phyloP scores from a whole-genome alignment of 306 rosid genomes.

The Ceratonia siliqua region DNA sequence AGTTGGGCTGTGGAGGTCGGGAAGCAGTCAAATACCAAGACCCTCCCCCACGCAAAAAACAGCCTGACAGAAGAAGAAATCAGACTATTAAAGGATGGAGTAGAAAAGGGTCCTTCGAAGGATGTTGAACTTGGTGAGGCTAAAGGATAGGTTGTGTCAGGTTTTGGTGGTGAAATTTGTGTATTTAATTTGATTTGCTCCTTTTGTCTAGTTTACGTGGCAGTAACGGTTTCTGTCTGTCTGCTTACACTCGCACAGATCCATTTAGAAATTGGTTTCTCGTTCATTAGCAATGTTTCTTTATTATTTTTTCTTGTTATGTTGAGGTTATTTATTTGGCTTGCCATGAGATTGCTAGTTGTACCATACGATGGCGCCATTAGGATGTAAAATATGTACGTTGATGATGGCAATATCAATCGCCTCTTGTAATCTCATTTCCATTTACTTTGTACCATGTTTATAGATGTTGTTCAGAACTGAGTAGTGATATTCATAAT shows the following conservation, averaged over 20 bases:
- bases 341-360: slow-evolving; percentile 9
- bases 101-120: slow-evolving; percentile 45
- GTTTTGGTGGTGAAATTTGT: slow-evolving; percentile 24
- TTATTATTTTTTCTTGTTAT: not conserved
- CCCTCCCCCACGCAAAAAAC: slow-evolving; percentile 48
- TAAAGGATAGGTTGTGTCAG: slow-evolving; percentile 44
- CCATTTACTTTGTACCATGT: not conserved
- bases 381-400: slow-evolving; percentile 28
- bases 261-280: slow-evolving; percentile 30
- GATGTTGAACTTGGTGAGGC: slow-evolving; percentile 70
- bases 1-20: slow-evolving; percentile 91
- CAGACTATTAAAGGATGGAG: slow-evolving; percentile 64
- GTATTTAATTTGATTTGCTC: slow-evolving; percentile 38
- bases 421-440: slow-evolving; percentile 6
- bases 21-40: slow-evolving; percentile 55
- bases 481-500: too few species aligned
- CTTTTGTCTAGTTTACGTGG: slow-evolving; percentile 32
- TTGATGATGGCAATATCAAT: slow-evolving; percentile 18
- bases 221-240: slow-evolving; percentile 30
- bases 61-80: slow-evolving; percentile 89
- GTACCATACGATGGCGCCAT: slow-evolving; percentile 23
- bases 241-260: slow-evolving; percentile 33
- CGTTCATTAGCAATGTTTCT: slow-evolving; percentile 20
- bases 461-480: not conserved
- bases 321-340: slow-evolving; percentile 37